A percentile compares a stretch with the other conserved stretches of the same genome.
These are phyloP conservation scores for Trametes meyenii DNA, from an alignment of 768 basidiomycete species.

Conservation along the genomic window DNA sequence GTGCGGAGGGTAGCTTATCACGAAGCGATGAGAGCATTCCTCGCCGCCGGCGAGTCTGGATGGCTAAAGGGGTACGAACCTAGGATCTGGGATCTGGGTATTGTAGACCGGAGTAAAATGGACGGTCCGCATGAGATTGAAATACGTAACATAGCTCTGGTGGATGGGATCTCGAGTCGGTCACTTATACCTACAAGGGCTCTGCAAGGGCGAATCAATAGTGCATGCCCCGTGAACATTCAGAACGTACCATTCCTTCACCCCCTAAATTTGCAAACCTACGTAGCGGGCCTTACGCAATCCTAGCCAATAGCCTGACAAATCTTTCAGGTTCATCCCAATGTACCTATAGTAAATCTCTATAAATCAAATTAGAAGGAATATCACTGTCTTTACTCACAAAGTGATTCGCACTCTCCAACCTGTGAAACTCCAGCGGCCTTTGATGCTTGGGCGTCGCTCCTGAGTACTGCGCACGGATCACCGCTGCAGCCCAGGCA, in stretches of 20 bases:
- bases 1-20: not conserved
- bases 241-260: not conserved
- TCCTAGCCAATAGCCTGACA: not conserved
- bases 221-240: not conserved
- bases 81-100: too few relatives aligned
- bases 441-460: slow-evolving; percentile 5
- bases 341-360: too few relatives aligned
- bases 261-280: not conserved
- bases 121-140: too few relatives aligned
- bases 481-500: slow-evolving; percentile 6
- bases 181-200: too few relatives aligned
- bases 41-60: too few relatives aligned
- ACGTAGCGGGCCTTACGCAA: not conserved
- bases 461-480: not conserved
- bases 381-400: slow-evolving; percentile 1
- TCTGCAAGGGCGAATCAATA: too few relatives aligned
- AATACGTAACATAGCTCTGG: too few relatives aligned
- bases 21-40: not conserved
- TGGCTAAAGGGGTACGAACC: too few relatives aligned
- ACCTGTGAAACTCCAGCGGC: slow-evolving; percentile 4
- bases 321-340: slow-evolving; percentile 20
- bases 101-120: too few relatives aligned
- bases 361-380: too few relatives aligned
- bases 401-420: slow-evolving; percentile 18
- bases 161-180: too few relatives aligned